Evolutionary conservation across 108 stramenopile species (phyloP), one percentile per base, ranked within the genome.

Genomic region (Aureococcus anophagefferens): DNA sequence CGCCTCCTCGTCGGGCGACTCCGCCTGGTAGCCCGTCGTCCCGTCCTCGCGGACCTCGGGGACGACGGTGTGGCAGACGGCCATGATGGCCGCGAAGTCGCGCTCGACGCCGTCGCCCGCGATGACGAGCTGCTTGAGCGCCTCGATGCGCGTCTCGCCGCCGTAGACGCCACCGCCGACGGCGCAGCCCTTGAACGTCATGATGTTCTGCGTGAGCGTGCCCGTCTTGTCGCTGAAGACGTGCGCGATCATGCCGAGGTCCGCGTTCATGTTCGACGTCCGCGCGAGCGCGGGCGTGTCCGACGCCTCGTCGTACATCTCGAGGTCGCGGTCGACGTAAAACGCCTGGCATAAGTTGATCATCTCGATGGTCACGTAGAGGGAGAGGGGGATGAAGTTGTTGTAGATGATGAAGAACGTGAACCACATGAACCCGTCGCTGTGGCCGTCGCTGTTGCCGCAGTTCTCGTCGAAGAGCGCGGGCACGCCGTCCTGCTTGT

Each of bases 141-240:
- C n/a, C n/a, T n/a, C n/a, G n/a, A n/a, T n/a, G n/a, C n/a, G n/a
- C n/a, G n/a, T n/a, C n/a, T n/a, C n/a, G n/a, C n/a, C n/a, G 29
- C 95, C 97, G 76, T 92, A 97, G 21, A 89, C 62, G 64, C 76
- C 74, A 46, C 92, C 93, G 68, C 89, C 92, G 35, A 96, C 89
- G 34, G 90, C 91, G 74, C 91, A 95, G n/a, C 93, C 81, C 72
- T 92, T 93, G 78, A 99, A 96, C 67, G 89, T 82, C 98, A 99
- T 99, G 11, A 96, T 87, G 76, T 99, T 99, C 63, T 89, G 91
- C 18, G 98, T 99, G 64, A 99, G 78, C 29, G 98, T 99, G 29
- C 98, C 98, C 30, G 94, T 95, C 72, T 95, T 95, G 74, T 95
- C 94, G 0, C 89, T 89, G 36, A 80, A 80, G 33, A 80, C 35